phyloP scores from a whole-genome alignment of 2,329 filamentous ascomycete species.

The Alternaria incomplexa region DNA sequence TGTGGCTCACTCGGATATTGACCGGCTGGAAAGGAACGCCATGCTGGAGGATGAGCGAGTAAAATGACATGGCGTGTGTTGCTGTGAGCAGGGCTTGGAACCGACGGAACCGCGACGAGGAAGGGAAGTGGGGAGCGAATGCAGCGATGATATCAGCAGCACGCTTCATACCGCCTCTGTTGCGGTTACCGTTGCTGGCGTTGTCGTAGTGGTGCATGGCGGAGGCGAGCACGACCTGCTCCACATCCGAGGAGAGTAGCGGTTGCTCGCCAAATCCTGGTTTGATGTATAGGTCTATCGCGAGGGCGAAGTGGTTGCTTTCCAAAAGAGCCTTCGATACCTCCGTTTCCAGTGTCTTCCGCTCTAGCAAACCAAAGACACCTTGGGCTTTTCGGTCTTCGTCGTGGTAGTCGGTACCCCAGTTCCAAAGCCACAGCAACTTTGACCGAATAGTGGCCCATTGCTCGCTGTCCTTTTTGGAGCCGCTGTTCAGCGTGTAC shows the following conservation, averaged over 20 bases:
- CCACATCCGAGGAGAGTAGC: slow-evolving; percentile 59
- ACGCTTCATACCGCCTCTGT: slow-evolving; percentile 76
- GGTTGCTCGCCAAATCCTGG: slow-evolving; percentile 59
- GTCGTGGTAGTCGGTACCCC: slow-evolving; percentile 63
- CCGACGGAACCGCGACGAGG: slow-evolving; percentile 60
- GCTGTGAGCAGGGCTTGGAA: slow-evolving; percentile 71
- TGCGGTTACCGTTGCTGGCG: slow-evolving; percentile 80
- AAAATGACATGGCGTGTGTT: slow-evolving; percentile 77
- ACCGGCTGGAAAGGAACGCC: slow-evolving; percentile 82
- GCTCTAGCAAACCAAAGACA: slow-evolving; percentile 63
- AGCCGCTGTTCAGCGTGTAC: slow-evolving; percentile 57
- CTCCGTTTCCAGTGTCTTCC: slow-evolving; percentile 70
- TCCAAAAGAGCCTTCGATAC: slow-evolving; percentile 71
- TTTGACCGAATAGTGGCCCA: slow-evolving; percentile 62
- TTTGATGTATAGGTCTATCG: slow-evolving; percentile 63
- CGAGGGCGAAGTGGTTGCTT: slow-evolving; percentile 68
- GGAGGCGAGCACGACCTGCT: slow-evolving; percentile 66
- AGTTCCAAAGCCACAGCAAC: slow-evolving; percentile 75
- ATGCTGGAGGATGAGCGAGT: slow-evolving; percentile 78
- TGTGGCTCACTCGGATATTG: slow-evolving; percentile 75
- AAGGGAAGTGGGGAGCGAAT: slow-evolving; percentile 65
- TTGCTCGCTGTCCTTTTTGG: slow-evolving; percentile 65
- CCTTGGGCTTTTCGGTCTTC: slow-evolving; percentile 53
- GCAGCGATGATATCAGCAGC: slow-evolving; percentile 66
- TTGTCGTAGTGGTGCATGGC: slow-evolving; percentile 79